Base-by-base conservation (phyloP, 106 monocot genomes). In the Agapanthus africanus region DNA sequence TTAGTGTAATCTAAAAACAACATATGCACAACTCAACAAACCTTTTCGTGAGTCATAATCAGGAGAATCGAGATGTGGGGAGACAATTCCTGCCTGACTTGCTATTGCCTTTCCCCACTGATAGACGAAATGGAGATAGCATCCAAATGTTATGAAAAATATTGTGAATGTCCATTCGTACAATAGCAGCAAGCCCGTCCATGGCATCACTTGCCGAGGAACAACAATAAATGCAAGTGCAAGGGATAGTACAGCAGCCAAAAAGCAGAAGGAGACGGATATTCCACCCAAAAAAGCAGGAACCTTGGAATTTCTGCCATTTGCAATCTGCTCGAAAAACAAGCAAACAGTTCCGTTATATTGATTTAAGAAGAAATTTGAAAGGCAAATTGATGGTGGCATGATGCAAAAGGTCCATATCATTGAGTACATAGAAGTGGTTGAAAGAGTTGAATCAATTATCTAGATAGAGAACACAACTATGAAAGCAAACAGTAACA, bases 161-260 rank as follows among this genome's bases (percentile, higher is more conserved):
- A 68, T 35, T 27, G 73, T 39, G 75, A 83, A 89, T 57, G 89
- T 84, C 88, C 88, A 89, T 63, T 91, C 95, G n/a, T 88, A 97
- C 84, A 87, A 72, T 34, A 97, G 80, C 37, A 97, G 69, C 74
- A 97, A 76, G 50, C 95, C 95, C 2, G 86, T 97, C 95, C 88
- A 91, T 59, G 95, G 95, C 70, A 76, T 87, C 54, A 92, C 86
- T 82, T 89, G 95, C 22, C 57, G 62, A 7, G 95, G 91, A 52
- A 87, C 75, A 61, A 89, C 10, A 38, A 72, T 16, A 67, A 97
- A 91, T 36, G 95, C 77, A 63, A 97, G 50, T 21, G 37, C 82
- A 59, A 97, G 60, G 13, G 95, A 97, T 41, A 86, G 0, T 25
- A 42, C 15, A 16, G 79, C 86, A 72, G 84, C 69, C 54, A 75